phyloP scores from a whole-genome alignment of 139 green algal species.

The Tetraselmis striata region DNA sequence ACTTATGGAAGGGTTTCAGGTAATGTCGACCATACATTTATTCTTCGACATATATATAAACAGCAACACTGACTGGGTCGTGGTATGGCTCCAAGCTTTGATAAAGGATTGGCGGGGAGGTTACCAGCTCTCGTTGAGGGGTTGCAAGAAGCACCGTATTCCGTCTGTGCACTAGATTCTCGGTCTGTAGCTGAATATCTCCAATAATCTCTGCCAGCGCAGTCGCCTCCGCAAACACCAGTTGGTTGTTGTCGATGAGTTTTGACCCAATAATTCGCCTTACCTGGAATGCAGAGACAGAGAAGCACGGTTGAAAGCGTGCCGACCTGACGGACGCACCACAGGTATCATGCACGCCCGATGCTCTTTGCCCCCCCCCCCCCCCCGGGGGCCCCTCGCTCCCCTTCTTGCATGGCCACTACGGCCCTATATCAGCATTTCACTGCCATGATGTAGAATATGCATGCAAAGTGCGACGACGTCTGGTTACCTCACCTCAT shows the following conservation, averaged over 20 bases:
- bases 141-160: not conserved
- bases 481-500: not conserved
- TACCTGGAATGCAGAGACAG: no score
- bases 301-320: no score
- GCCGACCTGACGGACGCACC: not conserved
- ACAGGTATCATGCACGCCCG: not conserved
- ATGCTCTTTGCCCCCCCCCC: not conserved
- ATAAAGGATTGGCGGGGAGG: not conserved
- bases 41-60: no score
- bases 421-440: no score
- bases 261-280: not conserved
- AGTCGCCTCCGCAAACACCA: not conserved
- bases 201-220: not conserved
- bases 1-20: no score
- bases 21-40: not conserved
- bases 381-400: no score
- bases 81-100: not conserved
- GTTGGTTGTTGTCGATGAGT: not conserved
- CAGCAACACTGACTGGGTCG: no score
- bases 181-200: not conserved
- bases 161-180: not conserved
- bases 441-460: no score
- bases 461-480: not conserved
- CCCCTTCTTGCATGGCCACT: no score
- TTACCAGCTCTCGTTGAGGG: not conserved